A percentile compares a stretch with the other conserved stretches of the same genome.
These are phyloP conservation scores for Spencermartinsiella ligniputridi DNA, from an alignment of 1,139 yeast genomes.

Conservation along the genomic window DNA sequence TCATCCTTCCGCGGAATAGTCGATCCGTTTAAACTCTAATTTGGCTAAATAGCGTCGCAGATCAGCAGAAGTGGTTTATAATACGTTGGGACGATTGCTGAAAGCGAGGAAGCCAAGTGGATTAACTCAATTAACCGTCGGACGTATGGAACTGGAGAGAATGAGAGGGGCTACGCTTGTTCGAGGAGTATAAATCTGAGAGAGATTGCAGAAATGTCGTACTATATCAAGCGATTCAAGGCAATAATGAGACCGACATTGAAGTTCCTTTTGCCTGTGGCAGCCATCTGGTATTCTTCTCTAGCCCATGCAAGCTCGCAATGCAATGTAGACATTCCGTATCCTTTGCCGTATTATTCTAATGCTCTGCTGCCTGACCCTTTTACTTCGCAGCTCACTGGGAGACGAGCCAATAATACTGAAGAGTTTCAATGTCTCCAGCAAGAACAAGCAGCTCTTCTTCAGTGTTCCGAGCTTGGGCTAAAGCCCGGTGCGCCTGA, in stretches of 20 bases:
- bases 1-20: too few species aligned
- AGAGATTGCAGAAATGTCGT: background rate
- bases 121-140: background rate
- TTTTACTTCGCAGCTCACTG: slow-evolving; percentile 5
- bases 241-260: background rate
- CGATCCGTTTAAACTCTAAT: too few species aligned
- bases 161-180: background rate
- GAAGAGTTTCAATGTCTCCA: slow-evolving; percentile 5
- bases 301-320: background rate
- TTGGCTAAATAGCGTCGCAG: background rate
- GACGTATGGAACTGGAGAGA: background rate
- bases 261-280: background rate
- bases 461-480: slow-evolving; percentile 6
- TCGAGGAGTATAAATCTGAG: background rate
- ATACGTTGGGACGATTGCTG: background rate
- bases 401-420: slow-evolving; percentile 1
- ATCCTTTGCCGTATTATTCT: slow-evolving; percentile 6
- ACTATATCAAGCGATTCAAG: background rate
- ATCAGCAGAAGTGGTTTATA: background rate
- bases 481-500: slow-evolving; percentile 4
- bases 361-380: slow-evolving; percentile 7
- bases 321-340: slow-evolving; percentile 3
- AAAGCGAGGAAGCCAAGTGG: background rate
- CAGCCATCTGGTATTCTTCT: background rate
- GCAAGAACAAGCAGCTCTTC: slow-evolving; percentile 5